A percentile compares a stretch with the other conserved stretches of the same genome.
phyloP scores from a whole-genome alignment of 257 asterid species.

The Penstemon davidsonii region DNA sequence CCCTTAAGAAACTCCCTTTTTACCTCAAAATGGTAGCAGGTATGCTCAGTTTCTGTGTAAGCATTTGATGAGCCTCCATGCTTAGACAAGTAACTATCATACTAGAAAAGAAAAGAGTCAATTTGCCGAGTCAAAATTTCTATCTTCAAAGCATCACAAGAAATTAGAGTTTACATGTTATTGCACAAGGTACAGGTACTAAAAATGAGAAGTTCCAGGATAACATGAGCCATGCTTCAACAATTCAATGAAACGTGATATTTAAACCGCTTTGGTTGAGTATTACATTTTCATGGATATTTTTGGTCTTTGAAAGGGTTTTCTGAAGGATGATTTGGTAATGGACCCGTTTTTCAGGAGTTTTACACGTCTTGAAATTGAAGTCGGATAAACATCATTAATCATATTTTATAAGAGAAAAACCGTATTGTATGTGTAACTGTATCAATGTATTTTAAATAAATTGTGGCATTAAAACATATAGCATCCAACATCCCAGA shows the following conservation, averaged over 20 bases:
- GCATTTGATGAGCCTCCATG: constrained; percentile 99
- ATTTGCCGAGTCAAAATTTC: constrained; percentile 28
- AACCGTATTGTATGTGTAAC: background rate
- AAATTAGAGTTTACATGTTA: constrained; percentile 19
- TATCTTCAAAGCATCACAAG: constrained; percentile 19
- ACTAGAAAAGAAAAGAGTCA: constrained; percentile 64
- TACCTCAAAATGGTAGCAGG: constrained; percentile 97
- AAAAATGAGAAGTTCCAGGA: constrained; percentile 11
- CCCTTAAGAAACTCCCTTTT: constrained; percentile 88
- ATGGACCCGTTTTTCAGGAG: background rate
- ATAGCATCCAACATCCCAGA: background rate
- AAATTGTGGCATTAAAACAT: background rate
- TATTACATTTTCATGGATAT: background rate
- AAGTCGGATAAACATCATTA: background rate
- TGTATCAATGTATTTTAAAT: constrained; percentile 6
- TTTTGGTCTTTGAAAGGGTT: background rate
- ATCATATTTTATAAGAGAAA: background rate
- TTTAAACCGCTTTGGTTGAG: constrained; percentile 8
- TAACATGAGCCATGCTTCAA: constrained; percentile 18
- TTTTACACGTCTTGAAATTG: background rate
- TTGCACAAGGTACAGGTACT: constrained; percentile 17
- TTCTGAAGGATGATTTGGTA: background rate
- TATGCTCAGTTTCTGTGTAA: constrained; percentile 96
- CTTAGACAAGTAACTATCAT: constrained; percentile 96
- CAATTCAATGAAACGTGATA: constrained; percentile 15